Conservation (phyloP, 73 alveolate species). For the Paramecium octaurelia region DNA sequence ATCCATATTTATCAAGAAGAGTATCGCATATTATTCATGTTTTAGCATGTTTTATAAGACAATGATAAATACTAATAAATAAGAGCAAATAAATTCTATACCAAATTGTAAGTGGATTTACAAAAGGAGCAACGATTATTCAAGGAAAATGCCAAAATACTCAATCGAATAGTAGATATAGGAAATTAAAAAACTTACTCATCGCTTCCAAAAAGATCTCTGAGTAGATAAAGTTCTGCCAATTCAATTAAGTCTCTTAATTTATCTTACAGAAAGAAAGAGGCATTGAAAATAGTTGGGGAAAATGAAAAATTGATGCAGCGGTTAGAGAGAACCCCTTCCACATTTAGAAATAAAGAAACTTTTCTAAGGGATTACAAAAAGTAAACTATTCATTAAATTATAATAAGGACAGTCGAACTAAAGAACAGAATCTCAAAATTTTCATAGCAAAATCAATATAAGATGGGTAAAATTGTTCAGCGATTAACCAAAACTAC, state of each 20-base stretch:
- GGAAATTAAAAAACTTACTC: slow-evolving; percentile 3
- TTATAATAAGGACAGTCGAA: not conserved
- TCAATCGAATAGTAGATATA: slow-evolving; percentile 17
- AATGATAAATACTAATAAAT: slow-evolving; percentile 42
- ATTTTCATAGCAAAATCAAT: not conserved
- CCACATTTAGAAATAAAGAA: slow-evolving; percentile 41
- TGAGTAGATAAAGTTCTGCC: slow-evolving; percentile 32
- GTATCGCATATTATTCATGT: not conserved
- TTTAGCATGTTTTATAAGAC: not conserved
- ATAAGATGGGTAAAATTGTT: slow-evolving; percentile 16
- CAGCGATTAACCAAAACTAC: not conserved
- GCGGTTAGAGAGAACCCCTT: slow-evolving; percentile 42
- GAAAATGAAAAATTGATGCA: slow-evolving; percentile 36
- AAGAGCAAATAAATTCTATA: slow-evolving; percentile 36
- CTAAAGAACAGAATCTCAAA: slow-evolving; percentile 4
- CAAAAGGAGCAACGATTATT: not conserved
- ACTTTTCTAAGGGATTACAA: not conserved
- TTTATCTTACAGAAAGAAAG: slow-evolving; percentile 19
- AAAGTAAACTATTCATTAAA: not conserved
- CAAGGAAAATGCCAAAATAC: slow-evolving; percentile 30
- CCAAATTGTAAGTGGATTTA: slow-evolving; percentile 7
- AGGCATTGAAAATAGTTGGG: slow-evolving; percentile 21
- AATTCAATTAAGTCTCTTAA: slow-evolving; percentile 23
- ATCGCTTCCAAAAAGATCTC: not conserved
- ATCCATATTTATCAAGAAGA: slow-evolving; percentile 3